Base-by-base conservation (phyloP, 148 eudicot species). In the Chenopodium suecicum region DNA sequence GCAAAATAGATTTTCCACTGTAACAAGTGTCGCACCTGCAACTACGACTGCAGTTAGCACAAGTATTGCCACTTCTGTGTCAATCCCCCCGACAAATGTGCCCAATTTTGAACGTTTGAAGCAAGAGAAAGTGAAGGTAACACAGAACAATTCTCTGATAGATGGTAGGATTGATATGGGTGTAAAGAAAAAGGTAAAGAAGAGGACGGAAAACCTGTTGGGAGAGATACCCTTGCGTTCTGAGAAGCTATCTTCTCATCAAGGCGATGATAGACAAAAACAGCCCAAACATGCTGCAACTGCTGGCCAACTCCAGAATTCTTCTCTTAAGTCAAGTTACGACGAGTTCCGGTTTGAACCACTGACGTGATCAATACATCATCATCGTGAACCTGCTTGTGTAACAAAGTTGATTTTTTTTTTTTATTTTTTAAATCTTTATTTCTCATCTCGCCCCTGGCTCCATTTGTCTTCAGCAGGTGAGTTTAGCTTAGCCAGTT, bases 151-250 rank as follows among this genome's bases (percentile, higher is more conserved):
- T 82, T 82, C 87, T 46, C 4, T 70, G 44, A 54, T 17, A 47
- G 89, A 81, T 63, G 50, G 70, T 22, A 82, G 80, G 62, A 79
- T 76, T 37, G 91, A 91, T 16, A 64, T 58, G 44, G 32, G 82
- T 73, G 79, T 81, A 9, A 95, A 91, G 88, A 93, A 93, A 81
- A 96, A 91, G 82, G 87, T 87, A 29, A 93, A 94, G 83, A 91
- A 88, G 90, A 91, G 87, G 89, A 88, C 88, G 73, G 93, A 92
- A 71, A 32, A 71, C 17, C 87, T 83, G 29, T 34, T 32, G 34
- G 86, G 77, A 46, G 93, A 88, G 67, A 66, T 79, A 80, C 88
- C 82, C 37, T 31, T 78, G 41, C 90, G 75, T 47, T 78, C 87
- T 3, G 93, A 91, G 76, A 90, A 89, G 82, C 48, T 71, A 62